These are phyloP conservation scores for Artemisia annua DNA, from an alignment of 129 eudicot genomes.

Conservation along the genomic window DNA sequence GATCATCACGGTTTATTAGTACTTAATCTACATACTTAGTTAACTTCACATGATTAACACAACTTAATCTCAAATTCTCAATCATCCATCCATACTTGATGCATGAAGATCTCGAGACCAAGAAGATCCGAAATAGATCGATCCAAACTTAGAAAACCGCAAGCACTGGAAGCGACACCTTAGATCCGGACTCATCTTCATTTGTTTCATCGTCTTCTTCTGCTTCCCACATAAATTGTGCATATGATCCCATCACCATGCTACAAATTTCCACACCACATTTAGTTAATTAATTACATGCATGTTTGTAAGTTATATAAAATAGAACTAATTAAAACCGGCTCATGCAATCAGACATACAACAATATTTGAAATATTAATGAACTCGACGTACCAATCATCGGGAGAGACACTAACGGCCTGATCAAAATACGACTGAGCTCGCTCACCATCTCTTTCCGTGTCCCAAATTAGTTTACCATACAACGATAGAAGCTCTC, in stretches of 20 bases:
- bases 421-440: conserved; percentile 66
- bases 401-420: conserved; percentile 67
- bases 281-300: too few species aligned
- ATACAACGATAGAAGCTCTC: conserved; percentile 72
- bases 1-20: not conserved
- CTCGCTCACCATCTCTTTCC: conserved; percentile 57
- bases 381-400: conserved; percentile 54
- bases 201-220: conserved; percentile 53
- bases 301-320: not conserved
- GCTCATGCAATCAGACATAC: too few species aligned
- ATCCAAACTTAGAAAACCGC: conserved; percentile 38
- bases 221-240: conserved; percentile 76
- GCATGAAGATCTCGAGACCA: not conserved
- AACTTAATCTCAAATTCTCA: too few species aligned
- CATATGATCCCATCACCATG: conserved; percentile 76
- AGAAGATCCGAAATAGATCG: conserved; percentile 1
- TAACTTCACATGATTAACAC: conserved; percentile 10
- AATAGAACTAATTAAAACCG: too few species aligned
- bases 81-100: too few species aligned
- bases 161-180: conserved; percentile 30
- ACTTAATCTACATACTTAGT: not conserved
- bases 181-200: conserved; percentile 25
- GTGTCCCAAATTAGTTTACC: conserved; percentile 81
- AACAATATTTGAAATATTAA: not conserved
- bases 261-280: conserved; percentile 44